Percentiles rank a stretch among this genome's conserved stretches.
These are phyloP conservation scores for Neopestalotiopsis rosae DNA, from an alignment of 2,329 filamentous ascomycete genomes.

Conservation along the genomic window DNA sequence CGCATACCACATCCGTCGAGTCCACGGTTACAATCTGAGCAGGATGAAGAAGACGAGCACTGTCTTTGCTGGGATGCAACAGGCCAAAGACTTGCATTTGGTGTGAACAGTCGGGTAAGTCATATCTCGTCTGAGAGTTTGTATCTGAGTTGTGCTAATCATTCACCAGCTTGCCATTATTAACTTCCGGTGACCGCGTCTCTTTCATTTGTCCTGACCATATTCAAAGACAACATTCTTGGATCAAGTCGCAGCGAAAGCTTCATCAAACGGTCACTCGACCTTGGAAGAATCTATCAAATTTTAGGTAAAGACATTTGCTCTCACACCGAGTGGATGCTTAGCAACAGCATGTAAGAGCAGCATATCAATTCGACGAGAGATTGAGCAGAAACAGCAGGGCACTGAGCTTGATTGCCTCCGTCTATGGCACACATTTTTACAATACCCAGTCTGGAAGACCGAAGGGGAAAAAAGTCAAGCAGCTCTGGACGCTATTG, in stretches of 20 bases:
- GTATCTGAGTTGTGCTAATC: conserved; percentile 21
- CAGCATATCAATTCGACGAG: neutral
- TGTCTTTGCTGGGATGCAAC: conserved; percentile 67
- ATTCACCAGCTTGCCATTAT: conserved; percentile 52
- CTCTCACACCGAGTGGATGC: neutral
- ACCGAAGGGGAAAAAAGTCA: neutral
- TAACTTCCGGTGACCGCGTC: conserved; percentile 48
- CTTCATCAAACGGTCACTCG: neutral
- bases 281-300: neutral
- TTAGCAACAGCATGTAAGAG: neutral
- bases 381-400: neutral
- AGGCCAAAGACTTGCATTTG: conserved; percentile 67
- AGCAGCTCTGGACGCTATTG: neutral
- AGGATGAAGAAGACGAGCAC: conserved; percentile 65
- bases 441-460: neutral
- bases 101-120: conserved; percentile 66
- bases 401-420: neutral
- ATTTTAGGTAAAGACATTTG: neutral
- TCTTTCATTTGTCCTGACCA: neutral
- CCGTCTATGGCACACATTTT: neutral
- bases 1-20: conserved; percentile 60
- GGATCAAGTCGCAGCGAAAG: neutral
- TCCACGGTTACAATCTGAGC: conserved; percentile 56
- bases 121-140: neutral
- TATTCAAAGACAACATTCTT: neutral